Conservation (phyloP, 2,329 filamentous ascomycete species). For the Purpureocillium lavendulum region DNA sequence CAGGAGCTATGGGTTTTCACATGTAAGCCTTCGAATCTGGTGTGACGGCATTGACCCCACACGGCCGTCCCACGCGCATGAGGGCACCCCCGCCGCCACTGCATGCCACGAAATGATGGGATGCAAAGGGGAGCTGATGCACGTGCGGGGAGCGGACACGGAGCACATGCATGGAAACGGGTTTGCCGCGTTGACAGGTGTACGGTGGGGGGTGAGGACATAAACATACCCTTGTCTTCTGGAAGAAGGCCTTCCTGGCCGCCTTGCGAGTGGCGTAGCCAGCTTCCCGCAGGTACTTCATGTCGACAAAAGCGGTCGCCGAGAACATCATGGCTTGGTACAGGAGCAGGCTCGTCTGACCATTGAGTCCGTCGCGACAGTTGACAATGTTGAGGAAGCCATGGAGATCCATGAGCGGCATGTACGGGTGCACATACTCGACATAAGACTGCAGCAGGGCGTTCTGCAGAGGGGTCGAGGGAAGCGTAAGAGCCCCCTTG, state of each 20-base stretch:
- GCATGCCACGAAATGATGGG: no score
- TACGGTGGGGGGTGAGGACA: slow-evolving; percentile 2
- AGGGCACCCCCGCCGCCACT: no score
- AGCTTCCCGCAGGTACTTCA: slow-evolving; percentile 64
- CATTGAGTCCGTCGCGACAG: slow-evolving; percentile 57
- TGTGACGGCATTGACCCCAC: no score
- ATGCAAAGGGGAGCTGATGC: not conserved
- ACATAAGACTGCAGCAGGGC: slow-evolving; percentile 76
- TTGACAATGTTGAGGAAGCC: slow-evolving; percentile 53
- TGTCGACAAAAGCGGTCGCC: slow-evolving; percentile 79
- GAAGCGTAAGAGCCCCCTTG: slow-evolving; percentile 79
- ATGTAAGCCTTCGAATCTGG: slow-evolving; percentile 14
- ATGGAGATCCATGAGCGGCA: slow-evolving; percentile 73
- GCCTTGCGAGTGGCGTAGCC: slow-evolving; percentile 73
- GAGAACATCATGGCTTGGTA: slow-evolving; percentile 96
- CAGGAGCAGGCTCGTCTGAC: slow-evolving; percentile 72
- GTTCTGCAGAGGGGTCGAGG: slow-evolving; percentile 61
- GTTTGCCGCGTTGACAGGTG: not conserved
- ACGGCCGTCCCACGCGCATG: no score
- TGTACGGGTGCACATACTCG: slow-evolving; percentile 88
- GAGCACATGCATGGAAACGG: not conserved
- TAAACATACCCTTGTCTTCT: slow-evolving; percentile 67
- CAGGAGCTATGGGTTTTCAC: slow-evolving; percentile 47
- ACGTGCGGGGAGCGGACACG: slow-evolving; percentile 1
- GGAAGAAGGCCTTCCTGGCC: slow-evolving; percentile 82